Evolutionary conservation across 2,329 filamentous ascomycete species (phyloP).

Genomic region (Dichotomopilus funicola): DNA sequence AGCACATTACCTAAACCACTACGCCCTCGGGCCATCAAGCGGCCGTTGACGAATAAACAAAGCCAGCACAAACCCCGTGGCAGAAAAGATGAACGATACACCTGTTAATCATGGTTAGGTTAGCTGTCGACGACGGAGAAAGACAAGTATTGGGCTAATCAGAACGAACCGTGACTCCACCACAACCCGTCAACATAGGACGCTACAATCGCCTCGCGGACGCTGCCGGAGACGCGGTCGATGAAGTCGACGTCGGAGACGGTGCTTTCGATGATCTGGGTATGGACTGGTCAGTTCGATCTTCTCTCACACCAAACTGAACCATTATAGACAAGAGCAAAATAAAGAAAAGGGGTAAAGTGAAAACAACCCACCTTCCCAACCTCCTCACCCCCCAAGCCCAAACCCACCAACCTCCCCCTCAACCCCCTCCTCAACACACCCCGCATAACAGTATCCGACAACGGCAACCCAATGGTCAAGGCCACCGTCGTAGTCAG

Average conservation of each 20-base stretch:
- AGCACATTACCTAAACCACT: not conserved
- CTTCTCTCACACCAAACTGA: not conserved
- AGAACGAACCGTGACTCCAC: slow-evolving; percentile 27
- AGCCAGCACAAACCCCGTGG: slow-evolving; percentile 23
- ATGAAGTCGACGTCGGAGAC: slow-evolving; percentile 31
- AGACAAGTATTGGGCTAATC: not conserved
- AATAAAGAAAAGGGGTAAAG: not conserved
- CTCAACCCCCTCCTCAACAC: slow-evolving; percentile 21
- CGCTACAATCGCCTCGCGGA: slow-evolving; percentile 27
- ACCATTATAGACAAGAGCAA: not conserved
- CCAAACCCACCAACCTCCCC: slow-evolving; percentile 21
- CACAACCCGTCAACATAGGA: slow-evolving; percentile 32
- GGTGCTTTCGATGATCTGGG: slow-evolving; percentile 29
- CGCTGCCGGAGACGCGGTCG: slow-evolving; percentile 20
- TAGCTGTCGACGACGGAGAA: not conserved
- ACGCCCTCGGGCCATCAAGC: slow-evolving; percentile 10
- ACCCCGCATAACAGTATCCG: slow-evolving; percentile 32
- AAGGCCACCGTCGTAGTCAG: slow-evolving; percentile 32
- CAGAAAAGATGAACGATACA: slow-evolving; percentile 28
- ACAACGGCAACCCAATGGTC: slow-evolving; percentile 34
- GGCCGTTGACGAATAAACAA: slow-evolving; percentile 25
- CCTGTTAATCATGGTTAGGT: slow-evolving; percentile 4
- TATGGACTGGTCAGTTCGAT: not conserved
- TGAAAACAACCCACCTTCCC: slow-evolving; percentile 20
- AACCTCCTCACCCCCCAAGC: slow-evolving; percentile 17